phyloP scores from a whole-genome alignment of 73 alveolate genomes.

The Tetrahymena elliotti region DNA sequence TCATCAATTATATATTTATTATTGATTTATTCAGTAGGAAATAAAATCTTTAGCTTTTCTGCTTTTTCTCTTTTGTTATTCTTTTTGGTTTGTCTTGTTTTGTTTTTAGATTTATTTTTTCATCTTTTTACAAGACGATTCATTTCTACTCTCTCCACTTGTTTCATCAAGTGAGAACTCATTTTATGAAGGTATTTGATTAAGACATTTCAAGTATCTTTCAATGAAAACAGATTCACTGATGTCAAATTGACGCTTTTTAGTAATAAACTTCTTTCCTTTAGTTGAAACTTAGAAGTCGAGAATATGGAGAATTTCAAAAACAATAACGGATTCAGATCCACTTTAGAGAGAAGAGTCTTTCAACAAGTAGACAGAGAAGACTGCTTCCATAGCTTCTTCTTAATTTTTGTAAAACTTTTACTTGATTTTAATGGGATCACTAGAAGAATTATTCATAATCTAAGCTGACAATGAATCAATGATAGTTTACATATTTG shows the following conservation, averaged over 20 bases:
- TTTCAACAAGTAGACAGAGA: not conserved
- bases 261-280: not conserved
- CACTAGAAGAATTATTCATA: not conserved
- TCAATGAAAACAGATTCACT: not conserved
- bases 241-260: not conserved
- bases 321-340: not conserved
- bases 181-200: not conserved
- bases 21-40: not conserved
- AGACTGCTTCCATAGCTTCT: not conserved
- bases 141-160: not conserved
- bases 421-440: not conserved
- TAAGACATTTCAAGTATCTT: not conserved
- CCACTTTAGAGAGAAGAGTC: not conserved
- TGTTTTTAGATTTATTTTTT: not conserved
- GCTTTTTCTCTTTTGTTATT: not conserved
- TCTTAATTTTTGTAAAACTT: not conserved
- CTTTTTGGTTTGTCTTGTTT: not conserved
- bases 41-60: not conserved
- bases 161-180: not conserved
- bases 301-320: not conserved
- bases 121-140: not conserved
- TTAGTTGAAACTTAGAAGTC: not conserved
- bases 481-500: not conserved
- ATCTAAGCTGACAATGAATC: not conserved
- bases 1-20: not conserved